Evolutionary conservation across 805 yeast species (phyloP), one percentile per base, ranked within the genome.

Genomic region (Metschnikowia kofuensis): DNA sequence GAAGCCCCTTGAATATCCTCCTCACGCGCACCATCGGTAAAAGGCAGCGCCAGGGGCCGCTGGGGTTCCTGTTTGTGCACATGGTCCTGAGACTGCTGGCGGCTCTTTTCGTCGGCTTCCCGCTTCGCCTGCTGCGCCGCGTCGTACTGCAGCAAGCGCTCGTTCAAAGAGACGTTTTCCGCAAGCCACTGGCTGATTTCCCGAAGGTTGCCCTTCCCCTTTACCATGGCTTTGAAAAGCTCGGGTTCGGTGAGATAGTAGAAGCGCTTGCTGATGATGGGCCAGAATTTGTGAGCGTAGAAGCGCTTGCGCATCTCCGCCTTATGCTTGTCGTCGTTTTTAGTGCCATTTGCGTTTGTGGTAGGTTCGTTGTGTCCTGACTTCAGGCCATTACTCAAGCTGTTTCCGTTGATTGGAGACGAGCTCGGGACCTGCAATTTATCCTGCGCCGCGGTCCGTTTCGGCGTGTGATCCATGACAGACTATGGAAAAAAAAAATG

Each of bases 181-280:
- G 64, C 62, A 32, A 74, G 61, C 70, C 71, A 69, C 47, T 60
- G 67, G 29, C 69, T 66, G 42, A 72, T 64, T 21, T 69, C 74
- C 36, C 76, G 63, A 28, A 73, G 61, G 40, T 72, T 69, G 7
- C 77, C 77, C 54, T 65, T 70, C 6, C 75, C 75, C 49, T 69
- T 70, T 26, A 70, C 72, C 57, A 73, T 70, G 4, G 72, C 76
- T 47, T 67, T 67, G 56, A 72, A 67, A 34, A 74, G 59, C 47
- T 69, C 76, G 39, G 70, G 64, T 48, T 73, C 77, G n/a, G 58
- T 61, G 30, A 74, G 58, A 48, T 74, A 74, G 53, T 61, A 61
- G 58, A 71, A 73, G 39, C 68, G 54, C 45, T 64, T 64, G 28
- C 64, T 51, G 28, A 73, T 64, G 54, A 72, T 60, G 36, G 70